phyloP scores from a whole-genome alignment of 73 alveolate species.

The Paramecium sexaurelia region DNA sequence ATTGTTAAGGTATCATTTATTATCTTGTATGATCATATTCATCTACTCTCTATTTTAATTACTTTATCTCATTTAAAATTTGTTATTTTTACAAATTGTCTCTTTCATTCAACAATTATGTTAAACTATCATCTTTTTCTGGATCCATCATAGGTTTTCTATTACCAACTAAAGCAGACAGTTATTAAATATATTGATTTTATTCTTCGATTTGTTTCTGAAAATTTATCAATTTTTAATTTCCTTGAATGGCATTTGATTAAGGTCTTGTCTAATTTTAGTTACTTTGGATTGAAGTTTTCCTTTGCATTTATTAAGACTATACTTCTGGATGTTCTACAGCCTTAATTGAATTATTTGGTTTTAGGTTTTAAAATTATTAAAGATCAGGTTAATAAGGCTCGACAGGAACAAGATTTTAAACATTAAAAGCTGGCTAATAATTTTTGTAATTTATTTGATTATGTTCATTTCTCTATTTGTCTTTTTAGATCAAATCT shows the following conservation, averaged over 20 bases:
- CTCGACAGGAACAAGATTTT: not conserved
- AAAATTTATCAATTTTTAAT: not conserved
- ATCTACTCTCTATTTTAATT: not conserved
- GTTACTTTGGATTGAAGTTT: not conserved
- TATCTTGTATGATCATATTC: not conserved
- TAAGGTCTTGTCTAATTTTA: not conserved
- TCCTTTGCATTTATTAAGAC: not conserved
- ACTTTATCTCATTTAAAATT: not conserved
- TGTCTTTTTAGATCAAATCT: not conserved
- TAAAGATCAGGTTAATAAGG: not conserved
- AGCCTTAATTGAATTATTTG: not conserved
- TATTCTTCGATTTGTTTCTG: not conserved
- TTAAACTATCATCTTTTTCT: not conserved
- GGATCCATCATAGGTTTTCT: not conserved
- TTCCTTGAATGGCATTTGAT: not conserved
- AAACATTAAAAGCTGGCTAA: not conserved
- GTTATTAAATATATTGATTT: not conserved
- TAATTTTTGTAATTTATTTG: not conserved
- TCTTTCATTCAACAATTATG: not conserved
- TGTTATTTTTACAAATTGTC: not conserved
- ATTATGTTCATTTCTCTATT: not conserved
- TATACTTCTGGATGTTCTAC: not conserved
- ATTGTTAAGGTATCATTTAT: not conserved
- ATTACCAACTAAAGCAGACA: not conserved
- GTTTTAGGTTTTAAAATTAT: not conserved